Evolutionary conservation across 148 eudicot genomes (phyloP).

Genomic region (Silene conica): DNA sequence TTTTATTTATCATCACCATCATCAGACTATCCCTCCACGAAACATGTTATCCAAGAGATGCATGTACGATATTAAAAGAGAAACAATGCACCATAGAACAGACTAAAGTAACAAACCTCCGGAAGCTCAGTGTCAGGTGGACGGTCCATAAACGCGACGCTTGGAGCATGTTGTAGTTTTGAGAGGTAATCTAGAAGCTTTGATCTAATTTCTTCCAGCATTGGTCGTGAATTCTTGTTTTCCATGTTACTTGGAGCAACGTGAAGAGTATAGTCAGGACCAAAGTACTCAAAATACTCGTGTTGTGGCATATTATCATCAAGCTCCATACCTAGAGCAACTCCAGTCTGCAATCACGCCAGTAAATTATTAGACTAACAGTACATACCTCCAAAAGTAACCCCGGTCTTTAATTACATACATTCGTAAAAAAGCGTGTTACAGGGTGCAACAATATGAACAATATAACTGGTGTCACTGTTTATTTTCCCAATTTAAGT

Average conservation of each 20-base stretch:
- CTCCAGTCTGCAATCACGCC: conserved; percentile 62
- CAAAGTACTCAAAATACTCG: conserved; percentile 81
- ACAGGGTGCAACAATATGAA: background rate
- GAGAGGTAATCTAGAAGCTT: conserved; percentile 80
- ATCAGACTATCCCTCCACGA: conserved; percentile 1
- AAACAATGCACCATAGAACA: conserved; percentile 1
- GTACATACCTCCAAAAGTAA: background rate
- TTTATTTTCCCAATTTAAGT: background rate
- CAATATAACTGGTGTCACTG: background rate
- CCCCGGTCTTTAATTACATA: background rate
- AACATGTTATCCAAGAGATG: background rate
- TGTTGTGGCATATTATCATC: conserved; percentile 86
- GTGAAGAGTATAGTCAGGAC: conserved; percentile 83
- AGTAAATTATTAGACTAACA: conserved; percentile 12
- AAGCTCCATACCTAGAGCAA: conserved; percentile 77
- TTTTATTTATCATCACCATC: background rate
- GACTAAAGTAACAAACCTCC: conserved; percentile 40
- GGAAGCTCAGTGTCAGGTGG: conserved; percentile 73
- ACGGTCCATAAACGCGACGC: conserved; percentile 86
- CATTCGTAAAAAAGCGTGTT: background rate
- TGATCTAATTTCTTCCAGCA: conserved; percentile 63
- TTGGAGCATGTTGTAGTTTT: conserved; percentile 84
- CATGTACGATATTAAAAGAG: background rate
- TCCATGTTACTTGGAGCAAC: conserved; percentile 94
- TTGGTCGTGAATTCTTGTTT: conserved; percentile 66